Conservation (phyloP, 2,329 filamentous ascomycete genomes). For the Arachnopeziza araneosa region DNA sequence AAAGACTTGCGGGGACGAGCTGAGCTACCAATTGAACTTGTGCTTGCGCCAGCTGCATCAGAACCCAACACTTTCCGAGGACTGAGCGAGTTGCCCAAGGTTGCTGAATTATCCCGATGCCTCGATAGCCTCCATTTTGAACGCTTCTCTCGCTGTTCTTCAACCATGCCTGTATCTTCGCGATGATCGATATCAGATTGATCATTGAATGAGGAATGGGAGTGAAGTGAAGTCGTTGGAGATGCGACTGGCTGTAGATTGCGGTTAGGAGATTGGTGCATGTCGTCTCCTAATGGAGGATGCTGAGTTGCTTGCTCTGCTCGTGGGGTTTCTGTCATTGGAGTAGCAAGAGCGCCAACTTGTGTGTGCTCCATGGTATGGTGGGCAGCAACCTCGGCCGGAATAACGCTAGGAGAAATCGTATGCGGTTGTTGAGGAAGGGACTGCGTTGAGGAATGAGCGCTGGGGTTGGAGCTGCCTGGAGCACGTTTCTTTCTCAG, state of each 20-base stretch:
- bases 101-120: constrained; percentile 49
- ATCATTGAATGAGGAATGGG: constrained; percentile 65
- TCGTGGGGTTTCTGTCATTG: constrained; percentile 20
- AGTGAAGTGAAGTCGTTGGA: constrained; percentile 66
- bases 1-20: constrained; percentile 39
- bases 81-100: constrained; percentile 37
- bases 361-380: constrained; percentile 23
- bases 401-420: constrained; percentile 27
- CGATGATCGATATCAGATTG: constrained; percentile 72
- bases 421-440: constrained; percentile 41
- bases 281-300: constrained; percentile 11
- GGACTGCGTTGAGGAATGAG: constrained; percentile 83
- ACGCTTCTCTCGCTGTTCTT: constrained; percentile 64
- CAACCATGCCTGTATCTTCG: constrained; percentile 48
- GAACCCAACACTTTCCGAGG: constrained; percentile 48
- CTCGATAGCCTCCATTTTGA: constrained; percentile 68
- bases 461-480: constrained; percentile 74
- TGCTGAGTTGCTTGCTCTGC: constrained; percentile 17
- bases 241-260: constrained; percentile 63
- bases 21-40: constrained; percentile 62
- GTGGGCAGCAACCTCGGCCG: constrained; percentile 27
- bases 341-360: constrained; percentile 20
- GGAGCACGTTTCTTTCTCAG: constrained; percentile 78
- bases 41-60: constrained; percentile 62
- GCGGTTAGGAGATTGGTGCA: constrained; percentile 21